Conservation (phyloP, 1,284 basidiomycete genomes). For the Ceratobasidium theobromae region DNA sequence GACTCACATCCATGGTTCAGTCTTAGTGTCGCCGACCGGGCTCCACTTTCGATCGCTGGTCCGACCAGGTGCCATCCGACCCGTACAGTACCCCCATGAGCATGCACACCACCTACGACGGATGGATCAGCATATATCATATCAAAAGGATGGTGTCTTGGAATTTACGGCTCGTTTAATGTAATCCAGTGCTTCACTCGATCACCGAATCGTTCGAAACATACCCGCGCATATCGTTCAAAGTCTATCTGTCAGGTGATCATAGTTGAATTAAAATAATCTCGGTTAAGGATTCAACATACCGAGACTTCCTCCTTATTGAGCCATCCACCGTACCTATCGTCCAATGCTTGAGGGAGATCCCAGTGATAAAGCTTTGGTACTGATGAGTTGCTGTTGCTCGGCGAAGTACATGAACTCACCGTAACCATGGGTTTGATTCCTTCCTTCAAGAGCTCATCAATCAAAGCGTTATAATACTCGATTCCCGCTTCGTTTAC, state of each 20-base stretch:
- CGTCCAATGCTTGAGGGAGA: slow-evolving; percentile 65
- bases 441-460: slow-evolving; percentile 59
- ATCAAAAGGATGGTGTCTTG: not conserved
- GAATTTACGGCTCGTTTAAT: slow-evolving; percentile 60
- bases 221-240: slow-evolving; percentile 63
- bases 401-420: not conserved
- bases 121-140: not conserved
- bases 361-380: slow-evolving; percentile 80
- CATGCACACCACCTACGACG: slow-evolving; percentile 59
- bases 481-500: slow-evolving; percentile 66
- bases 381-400: slow-evolving; percentile 37
- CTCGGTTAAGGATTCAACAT: too few species aligned
- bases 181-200: slow-evolving; percentile 75
- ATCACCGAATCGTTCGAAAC: slow-evolving; percentile 71
- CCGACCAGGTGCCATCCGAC: slow-evolving; percentile 65
- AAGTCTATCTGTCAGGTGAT: slow-evolving; percentile 60
- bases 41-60: slow-evolving; percentile 59
- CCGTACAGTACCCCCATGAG: slow-evolving; percentile 63
- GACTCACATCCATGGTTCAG: slow-evolving; percentile 72
- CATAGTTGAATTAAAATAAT: too few species aligned
- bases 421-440: slow-evolving; percentile 67
- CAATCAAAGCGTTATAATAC: slow-evolving; percentile 65
- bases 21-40: slow-evolving; percentile 58
- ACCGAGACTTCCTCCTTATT: slow-evolving; percentile 55
- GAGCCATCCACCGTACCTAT: slow-evolving; percentile 72